phyloP scores from a whole-genome alignment of 306 rosid species.

The apple (Malus domestica) region DNA sequence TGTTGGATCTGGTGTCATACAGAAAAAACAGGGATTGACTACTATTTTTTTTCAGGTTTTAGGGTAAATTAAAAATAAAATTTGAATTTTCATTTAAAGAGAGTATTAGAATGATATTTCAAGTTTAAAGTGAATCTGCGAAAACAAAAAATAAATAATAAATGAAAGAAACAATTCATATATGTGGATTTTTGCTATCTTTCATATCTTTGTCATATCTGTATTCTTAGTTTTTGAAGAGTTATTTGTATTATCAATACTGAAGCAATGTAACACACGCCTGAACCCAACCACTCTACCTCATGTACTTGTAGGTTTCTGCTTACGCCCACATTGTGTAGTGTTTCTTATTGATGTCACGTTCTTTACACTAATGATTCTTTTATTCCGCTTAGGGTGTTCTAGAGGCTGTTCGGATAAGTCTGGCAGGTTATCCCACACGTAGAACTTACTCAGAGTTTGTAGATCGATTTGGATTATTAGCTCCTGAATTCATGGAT shows the following conservation, averaged over 20 bases:
- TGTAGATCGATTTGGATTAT: constrained; percentile 88
- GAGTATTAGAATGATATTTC: neutral
- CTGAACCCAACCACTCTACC: neutral
- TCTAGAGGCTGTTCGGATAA: constrained; percentile 95
- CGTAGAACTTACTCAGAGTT: constrained; percentile 82
- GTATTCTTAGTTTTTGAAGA: neutral
- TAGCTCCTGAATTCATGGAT: constrained; percentile 62
- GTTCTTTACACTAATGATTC: neutral
- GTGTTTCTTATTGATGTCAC: neutral
- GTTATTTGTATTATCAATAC: neutral
- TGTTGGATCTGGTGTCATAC: constrained; percentile 13
- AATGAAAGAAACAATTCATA: neutral
- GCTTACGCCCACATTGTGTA: neutral
- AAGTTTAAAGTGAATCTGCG: neutral
- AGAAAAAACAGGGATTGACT: neutral
- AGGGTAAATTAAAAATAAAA: neutral
- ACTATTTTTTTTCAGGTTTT: neutral
- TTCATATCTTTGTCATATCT: neutral
- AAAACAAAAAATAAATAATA: neutral
- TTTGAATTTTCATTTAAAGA: neutral
- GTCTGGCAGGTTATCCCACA: constrained; percentile 97
- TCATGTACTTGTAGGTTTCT: neutral
- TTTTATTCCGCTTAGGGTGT: constrained; percentile 60
- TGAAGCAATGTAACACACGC: neutral
- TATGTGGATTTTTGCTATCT: neutral